phyloP scores from a whole-genome alignment of 495 filamentous ascomycete species.

The Cladorrhinum samala region DNA sequence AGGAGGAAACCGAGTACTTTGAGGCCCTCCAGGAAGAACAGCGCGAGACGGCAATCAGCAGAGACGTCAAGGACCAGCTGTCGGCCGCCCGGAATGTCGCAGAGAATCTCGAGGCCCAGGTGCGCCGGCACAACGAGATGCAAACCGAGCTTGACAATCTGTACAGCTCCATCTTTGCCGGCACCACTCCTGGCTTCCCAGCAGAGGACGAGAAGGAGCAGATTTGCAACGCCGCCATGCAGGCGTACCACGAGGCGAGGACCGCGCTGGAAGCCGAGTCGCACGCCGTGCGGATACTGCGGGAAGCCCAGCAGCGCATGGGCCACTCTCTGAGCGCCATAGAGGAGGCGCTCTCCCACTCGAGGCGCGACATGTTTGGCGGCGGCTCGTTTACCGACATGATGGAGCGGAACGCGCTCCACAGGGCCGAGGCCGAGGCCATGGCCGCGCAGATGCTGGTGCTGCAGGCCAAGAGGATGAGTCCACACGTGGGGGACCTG shows the following conservation, averaged over 20 bases:
- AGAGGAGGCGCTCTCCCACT: constrained; percentile 26
- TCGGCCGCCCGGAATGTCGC: constrained; percentile 19
- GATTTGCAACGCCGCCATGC: constrained; percentile 1
- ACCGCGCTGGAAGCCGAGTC: constrained; percentile 18
- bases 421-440: constrained; percentile 26
- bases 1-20: constrained; percentile 47
- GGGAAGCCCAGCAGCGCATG: constrained; percentile 23
- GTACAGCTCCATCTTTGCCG: constrained; percentile 39
- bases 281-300: constrained; percentile 21
- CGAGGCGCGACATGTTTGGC: constrained; percentile 28
- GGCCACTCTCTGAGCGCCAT: constrained; percentile 22
- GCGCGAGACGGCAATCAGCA: constrained; percentile 30
- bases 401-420: constrained; percentile 37
- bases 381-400: constrained; percentile 27
- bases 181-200: constrained; percentile 41
- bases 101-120: constrained; percentile 21
- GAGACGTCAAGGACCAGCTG: constrained; percentile 23
- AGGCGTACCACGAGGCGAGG: constrained; percentile 22
- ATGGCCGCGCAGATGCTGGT: constrained; percentile 20
- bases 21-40: constrained; percentile 37
- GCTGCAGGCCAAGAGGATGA: constrained; percentile 30
- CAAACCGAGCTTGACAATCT: constrained; percentile 35
- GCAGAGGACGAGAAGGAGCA: constrained; percentile 41
- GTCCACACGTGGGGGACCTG: constrained; percentile 23
- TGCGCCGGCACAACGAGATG: constrained; percentile 25